Conservation (phyloP, 2,329 filamentous ascomycete genomes). For the Colletotrichum siamense region DNA sequence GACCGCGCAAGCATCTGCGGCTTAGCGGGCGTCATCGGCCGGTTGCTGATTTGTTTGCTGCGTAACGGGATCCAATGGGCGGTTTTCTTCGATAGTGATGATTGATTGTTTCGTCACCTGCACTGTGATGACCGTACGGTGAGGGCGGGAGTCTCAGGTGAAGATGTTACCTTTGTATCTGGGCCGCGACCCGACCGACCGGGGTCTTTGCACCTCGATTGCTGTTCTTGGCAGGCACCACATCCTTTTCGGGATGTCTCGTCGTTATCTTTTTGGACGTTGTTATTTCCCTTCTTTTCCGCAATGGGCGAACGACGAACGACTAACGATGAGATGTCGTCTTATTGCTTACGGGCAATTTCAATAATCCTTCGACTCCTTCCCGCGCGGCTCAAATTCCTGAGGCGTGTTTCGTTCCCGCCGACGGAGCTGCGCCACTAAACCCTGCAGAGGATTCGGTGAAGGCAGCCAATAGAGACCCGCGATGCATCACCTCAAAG, state of each 20-base stretch:
- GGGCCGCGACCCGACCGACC: not conserved
- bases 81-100: not conserved
- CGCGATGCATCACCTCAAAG: not conserved
- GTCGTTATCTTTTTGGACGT: not conserved
- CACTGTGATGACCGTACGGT: not conserved
- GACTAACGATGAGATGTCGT: not conserved
- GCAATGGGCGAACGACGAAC: not conserved
- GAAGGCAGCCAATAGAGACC: not conserved
- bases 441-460: not conserved
- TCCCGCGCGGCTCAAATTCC: not conserved
- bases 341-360: not conserved
- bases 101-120: not conserved
- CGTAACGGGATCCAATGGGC: not conserved
- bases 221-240: not conserved
- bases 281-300: not conserved
- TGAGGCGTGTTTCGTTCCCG: not conserved
- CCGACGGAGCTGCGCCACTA: not conserved
- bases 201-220: not conserved
- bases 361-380: not conserved
- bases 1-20: slow-evolving; percentile 4
- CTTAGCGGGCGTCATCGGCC: not conserved
- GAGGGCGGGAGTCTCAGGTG: slow-evolving; percentile 4
- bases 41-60: not conserved
- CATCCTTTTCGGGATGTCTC: not conserved
- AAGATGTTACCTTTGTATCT: not conserved